Evolutionary conservation across 192 early-diverging fungal species (phyloP), one percentile per base, ranked within the genome.

Genomic region (Backusella luteola): DNA sequence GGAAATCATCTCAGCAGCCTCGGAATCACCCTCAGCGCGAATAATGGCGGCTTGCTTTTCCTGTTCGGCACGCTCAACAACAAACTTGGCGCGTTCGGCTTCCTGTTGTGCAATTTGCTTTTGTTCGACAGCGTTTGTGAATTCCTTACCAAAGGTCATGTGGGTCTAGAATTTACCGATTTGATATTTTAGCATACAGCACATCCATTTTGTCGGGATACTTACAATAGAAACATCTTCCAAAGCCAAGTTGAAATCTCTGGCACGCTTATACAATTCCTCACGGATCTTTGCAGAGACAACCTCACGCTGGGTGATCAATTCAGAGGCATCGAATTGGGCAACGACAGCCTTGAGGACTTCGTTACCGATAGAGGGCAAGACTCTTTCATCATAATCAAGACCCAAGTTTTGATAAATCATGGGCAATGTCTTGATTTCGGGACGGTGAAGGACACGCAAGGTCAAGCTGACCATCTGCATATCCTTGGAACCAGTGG

Each of bases 71-170:
- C 77, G 79, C 81, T 99, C 98, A 34, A 99, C 98, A 68, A 98
- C 90, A 87, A 98, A 99, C 79, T 94, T 93, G 44, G 98, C 98
- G 71, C 98, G 94, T 85, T 99, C 98, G 63, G 98, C 98, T 83
- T 98, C 98, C 87, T 99, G 98, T 80, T 99, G 97, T 52, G 98
- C 96, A 89, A 99, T 98, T 81, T 97, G 95, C 89, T 98, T 98
- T 81, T 96, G 94, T 85, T 98, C 97, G 73, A 99, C 98, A 59
- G 98, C 98, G 73, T 96, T 93, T 71, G 98, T 99, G 79, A 99
- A 99, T 79, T 99, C 98, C 74, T 94, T 96, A 85, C 98, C 96
- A 84, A 99, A 99, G 9, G 95, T 98, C 90, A 99, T 92, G 83
- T 98, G 96, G 7, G 98, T 99, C 93, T 94, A 85, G 39, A 42